Evolutionary conservation across 345 rosid species (phyloP).

Genomic region (Sonneratia alba): DNA sequence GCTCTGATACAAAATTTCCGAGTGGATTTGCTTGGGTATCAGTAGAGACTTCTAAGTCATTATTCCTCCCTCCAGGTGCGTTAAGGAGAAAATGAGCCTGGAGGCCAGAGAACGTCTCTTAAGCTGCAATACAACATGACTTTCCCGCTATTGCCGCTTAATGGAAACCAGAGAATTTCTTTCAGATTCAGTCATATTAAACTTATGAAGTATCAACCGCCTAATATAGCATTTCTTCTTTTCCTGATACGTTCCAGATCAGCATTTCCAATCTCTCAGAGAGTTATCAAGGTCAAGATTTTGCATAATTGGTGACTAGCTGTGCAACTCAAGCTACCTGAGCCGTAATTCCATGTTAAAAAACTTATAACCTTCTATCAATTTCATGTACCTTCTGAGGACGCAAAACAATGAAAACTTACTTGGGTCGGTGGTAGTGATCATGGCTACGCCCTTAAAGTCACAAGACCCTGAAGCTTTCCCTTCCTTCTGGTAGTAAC

Average conservation of each 20-base stretch:
- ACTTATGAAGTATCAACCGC: no score
- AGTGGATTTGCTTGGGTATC: background rate
- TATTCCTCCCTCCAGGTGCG: no score
- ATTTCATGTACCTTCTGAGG: background rate
- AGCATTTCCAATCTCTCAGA: background rate
- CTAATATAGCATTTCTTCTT: no score
- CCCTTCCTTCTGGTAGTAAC: slow-evolving; percentile 87
- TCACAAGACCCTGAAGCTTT: slow-evolving; percentile 76
- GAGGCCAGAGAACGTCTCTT: background rate
- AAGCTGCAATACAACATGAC: background rate
- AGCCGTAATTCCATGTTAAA: background rate
- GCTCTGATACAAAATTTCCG: background rate
- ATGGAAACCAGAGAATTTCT: no score
- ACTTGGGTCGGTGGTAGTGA: slow-evolving; percentile 97
- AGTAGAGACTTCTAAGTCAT: no score
- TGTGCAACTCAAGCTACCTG: background rate
- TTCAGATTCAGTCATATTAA: no score
- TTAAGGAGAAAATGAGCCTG: background rate
- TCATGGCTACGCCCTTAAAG: slow-evolving; percentile 91
- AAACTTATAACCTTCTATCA: background rate
- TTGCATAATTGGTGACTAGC: background rate
- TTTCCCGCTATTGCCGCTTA: background rate
- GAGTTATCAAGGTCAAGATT: background rate
- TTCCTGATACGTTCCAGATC: background rate
- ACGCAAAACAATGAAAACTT: slow-evolving; percentile 19